Evolutionary conservation across 345 rosid species (phyloP), one percentile per base, ranked within the genome.

Genomic region (Gossypium raimondii): DNA sequence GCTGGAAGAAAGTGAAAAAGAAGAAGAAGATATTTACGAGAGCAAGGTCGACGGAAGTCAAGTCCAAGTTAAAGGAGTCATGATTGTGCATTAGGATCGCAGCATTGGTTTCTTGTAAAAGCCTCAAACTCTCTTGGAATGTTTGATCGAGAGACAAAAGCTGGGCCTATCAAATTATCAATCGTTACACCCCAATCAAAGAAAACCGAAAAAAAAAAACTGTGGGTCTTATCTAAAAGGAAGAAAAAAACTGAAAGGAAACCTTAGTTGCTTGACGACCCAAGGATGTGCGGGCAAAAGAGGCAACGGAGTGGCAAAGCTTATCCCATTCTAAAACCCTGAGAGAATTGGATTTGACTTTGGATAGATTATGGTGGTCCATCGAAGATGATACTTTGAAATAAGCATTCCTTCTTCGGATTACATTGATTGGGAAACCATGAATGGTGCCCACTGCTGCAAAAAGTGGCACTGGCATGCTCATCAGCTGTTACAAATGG

Each of bases 321-420:
- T 89, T 87, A 78, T 92, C 98, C 97, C 98, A 94, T 86, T 92
- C 97, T 68, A 94, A 79, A 6, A 90, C 83, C 34, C 87, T 85
- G 22, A 92, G 89, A 75, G 93, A 92, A 72, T 85, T 85, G 76
- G 59, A 67, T 17, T 77, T 87, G 44, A 85, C 83, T 61, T 79
- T 74, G 0, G 87, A 74, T 16, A 60, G 74, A 41, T 50, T 67
- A 2, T 45, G 66, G 61, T 60, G 29, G 27, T 65, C 66, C 14
- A 8, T 17, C 11, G 79, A 66, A 2, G 72, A 50, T 12, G 75
- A 58, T 14, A 75, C 60, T 45, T 72, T 29, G 72, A 75, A 72
- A 60, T 48, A 47, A 75, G 45, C 18, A 55, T 48, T 62, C 69
- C 47, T 48, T 48, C 38, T 73, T 9, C 50, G 73, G 22, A 69